Base-by-base conservation (phyloP, 2,329 filamentous ascomycete genomes). In the Leptodontidium sp. region DNA sequence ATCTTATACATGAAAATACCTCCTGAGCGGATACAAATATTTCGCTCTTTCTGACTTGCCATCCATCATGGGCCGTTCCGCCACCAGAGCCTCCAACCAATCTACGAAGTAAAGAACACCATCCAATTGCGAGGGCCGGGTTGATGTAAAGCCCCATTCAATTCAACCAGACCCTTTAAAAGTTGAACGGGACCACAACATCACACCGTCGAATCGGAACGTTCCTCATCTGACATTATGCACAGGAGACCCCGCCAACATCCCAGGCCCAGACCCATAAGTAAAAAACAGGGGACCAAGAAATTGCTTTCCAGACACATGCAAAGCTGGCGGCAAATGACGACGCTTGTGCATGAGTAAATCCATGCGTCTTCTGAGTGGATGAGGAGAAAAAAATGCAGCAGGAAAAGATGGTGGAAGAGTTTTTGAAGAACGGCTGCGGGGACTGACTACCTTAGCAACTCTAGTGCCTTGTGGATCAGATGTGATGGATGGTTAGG, bases 351-450 rank as follows among this genome's bases (percentile, higher is more conserved):
- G 24, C 40, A 62, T 62, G 40, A 49, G 35, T 8, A 45, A 32
- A 8, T 2, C 8, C 24, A 29, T 32, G 58, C 3, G 21, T 47
- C 4, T 47, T 26, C 26, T 26, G n/a, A 26, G 43, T 50, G 40
- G 58, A 49, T 61, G 3, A 24, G 21, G 8, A n/a, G n/a, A 12
- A 50, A 11, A 50, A 45, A 45, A 49, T 50, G 59, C 59, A 50
- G 43, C 5, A 62, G 59, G 43, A 62, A 62, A 62, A 62, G 59
- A 62, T 62, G 6, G 59, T 32, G 43, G 26, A 62, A 49, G 59
- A 35, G 24, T 35, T 35, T 62, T 62, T 50, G 15, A 21, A 62
- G 43, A 50, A 38, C 8, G 40, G 40, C 35, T 45, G 43, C 26
- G 58, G 58, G 58, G 40, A 11, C 14, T 49, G 21, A 17, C 11